Conservation (phyloP, 1,284 basidiomycete species). For the Puccinia novopanici region DNA sequence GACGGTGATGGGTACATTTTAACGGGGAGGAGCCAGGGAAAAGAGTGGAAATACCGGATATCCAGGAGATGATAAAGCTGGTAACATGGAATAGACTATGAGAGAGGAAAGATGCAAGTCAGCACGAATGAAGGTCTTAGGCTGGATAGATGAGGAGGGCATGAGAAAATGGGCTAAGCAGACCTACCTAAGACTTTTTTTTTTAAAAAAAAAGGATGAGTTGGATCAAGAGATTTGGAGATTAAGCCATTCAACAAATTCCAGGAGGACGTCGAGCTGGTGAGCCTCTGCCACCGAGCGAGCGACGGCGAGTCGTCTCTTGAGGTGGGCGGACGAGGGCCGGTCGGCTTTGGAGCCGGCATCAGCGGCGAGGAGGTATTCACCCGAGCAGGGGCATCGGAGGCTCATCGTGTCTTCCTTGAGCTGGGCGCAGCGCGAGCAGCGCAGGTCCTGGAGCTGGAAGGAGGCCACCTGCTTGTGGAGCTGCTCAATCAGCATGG, state of each 20-base stretch:
- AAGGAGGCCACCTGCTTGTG: conserved; percentile 73
- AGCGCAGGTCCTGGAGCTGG: conserved; percentile 78
- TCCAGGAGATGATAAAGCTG: neutral
- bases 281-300: conserved; percentile 55
- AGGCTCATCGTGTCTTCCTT: conserved; percentile 81
- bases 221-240: conserved; percentile 11
- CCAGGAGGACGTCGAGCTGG: conserved; percentile 52
- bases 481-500: conserved; percentile 77
- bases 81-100: neutral
- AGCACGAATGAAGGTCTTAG: neutral
- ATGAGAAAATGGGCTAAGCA: neutral
- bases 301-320: conserved; percentile 53
- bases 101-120: neutral
- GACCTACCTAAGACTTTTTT: neutral
- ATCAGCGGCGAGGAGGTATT: conserved; percentile 63
- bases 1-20: neutral
- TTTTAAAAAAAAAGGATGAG: neutral
- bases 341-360: conserved; percentile 15
- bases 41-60: neutral
- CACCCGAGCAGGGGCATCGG: conserved; percentile 84
- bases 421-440: conserved; percentile 82
- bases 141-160: neutral
- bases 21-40: neutral
- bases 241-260: conserved; percentile 40
- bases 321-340: conserved; percentile 27